phyloP scores from a whole-genome alignment of 2,329 filamentous ascomycete genomes.

The Ophiocordyceps camponoti-floridani region DNA sequence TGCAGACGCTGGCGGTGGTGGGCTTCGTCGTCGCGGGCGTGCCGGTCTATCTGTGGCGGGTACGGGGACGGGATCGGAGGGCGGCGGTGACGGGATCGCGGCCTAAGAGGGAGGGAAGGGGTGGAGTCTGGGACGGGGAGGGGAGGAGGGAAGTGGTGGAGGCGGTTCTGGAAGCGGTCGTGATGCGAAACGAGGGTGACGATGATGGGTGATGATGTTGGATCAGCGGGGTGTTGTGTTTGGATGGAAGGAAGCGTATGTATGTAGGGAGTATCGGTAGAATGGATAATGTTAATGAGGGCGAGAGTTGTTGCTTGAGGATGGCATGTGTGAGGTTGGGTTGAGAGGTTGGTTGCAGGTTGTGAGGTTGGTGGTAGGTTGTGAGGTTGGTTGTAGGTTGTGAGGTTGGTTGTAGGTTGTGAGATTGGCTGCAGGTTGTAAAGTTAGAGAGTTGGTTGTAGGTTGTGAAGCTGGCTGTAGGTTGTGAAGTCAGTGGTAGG shows the following conservation, averaged over 20 bases:
- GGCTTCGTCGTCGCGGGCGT: slow-evolving; percentile 70
- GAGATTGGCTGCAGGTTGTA: too few relatives aligned
- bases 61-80: slow-evolving; percentile 43
- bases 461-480: too few relatives aligned
- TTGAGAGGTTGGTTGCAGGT: too few relatives aligned
- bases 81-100: slow-evolving; percentile 20
- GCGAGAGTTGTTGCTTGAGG: too few relatives aligned
- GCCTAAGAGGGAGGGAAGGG: not conserved
- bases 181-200: not conserved
- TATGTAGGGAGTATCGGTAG: too few relatives aligned
- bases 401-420: too few relatives aligned
- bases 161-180: not conserved
- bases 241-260: not conserved
- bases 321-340: too few relatives aligned
- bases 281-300: too few relatives aligned
- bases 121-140: not conserved
- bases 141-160: not conserved
- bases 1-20: slow-evolving; percentile 78
- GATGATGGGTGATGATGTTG: not conserved
- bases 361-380: too few relatives aligned
- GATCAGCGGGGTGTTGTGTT: not conserved
- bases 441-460: too few relatives aligned
- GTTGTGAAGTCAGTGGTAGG: too few relatives aligned
- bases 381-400: too few relatives aligned
- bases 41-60: slow-evolving; percentile 77